Evolutionary conservation across 805 yeast species (phyloP), one percentile per base, ranked within the genome.

Genomic region (Starmera quercuum): DNA sequence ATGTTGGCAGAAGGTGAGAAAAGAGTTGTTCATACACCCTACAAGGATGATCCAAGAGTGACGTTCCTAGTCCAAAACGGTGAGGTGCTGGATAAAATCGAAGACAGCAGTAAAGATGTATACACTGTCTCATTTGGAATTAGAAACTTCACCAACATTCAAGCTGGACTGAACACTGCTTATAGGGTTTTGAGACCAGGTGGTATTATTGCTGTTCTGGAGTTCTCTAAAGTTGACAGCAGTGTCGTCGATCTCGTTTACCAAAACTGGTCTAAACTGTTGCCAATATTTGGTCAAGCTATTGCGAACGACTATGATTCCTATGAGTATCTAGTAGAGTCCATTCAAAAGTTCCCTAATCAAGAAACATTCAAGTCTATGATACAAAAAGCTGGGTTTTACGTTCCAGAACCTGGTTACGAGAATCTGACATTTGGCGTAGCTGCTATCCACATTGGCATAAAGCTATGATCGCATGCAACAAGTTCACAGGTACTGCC

Each of bases 81-180:
- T 41, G 96, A 92, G 62, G 67, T 69, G 7, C 70, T 92, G 64
- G 97, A 86, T 46, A 67, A 75, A 35, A 83, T 92, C 44, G 81
- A 78, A 30, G 87, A 82, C 49, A 78, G 81, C 56, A 84, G 95
- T 7, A 90, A 87, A 63, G 98, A 92, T 56, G 78, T 92, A 33
- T 92, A 92, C 61, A 92, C 98, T 3, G 87, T 92, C 47, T 95
- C 97, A 3, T 92, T 92, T 58, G 98, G 98, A 39, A 92, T 92
- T 63, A 77, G 98, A 61, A 92, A 92, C 61, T 92, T 94, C 61
- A 92, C 98, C 37, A 71, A 92, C 56, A 79, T 92, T 49, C 96
- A 88, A 60, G 87, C 86, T 5, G 98, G 97, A 20, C 69, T 92
- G 49, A 71, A 83, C 47, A 81, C 97, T n/a, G 98, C 98, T 22